Evolutionary conservation across 352 stramenopile species (phyloP), one percentile per base, ranked within the genome.

Genomic region (Phytophthora meadii): DNA sequence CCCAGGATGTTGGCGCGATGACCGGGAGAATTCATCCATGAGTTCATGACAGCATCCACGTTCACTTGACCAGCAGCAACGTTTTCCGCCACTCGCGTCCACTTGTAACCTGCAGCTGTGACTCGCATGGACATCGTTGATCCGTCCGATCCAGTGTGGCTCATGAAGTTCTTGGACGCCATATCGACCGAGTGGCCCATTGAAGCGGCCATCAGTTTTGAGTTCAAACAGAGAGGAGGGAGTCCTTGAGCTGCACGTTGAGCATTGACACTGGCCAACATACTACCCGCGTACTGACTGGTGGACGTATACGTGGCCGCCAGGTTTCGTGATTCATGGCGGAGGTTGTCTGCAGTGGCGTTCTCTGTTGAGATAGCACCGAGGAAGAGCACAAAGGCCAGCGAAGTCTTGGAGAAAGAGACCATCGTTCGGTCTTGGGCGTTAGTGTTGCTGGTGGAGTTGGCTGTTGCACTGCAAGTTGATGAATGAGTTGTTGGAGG

Each of bases 11-110:
- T 87, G 17, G 52, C 44, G 12, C 66, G 63, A 61, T 87, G 78
- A 15, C 78, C 78, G 8, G 45, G 7, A 24, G 78, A 87, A 27
- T 76, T 72, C 75, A 87, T 84, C 79, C 79, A 87, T 22, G 75
- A 61, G 17, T 58, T 55, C 72, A 87, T 79, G 34, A 84, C 78
- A 24, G 51, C 45, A 4, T 47, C 28, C 17, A 83, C 63, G 41
- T 72, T 68, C 3, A 22, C 17, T 49, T 84, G 76, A 5, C 78
- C 78, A 2, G 76, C 76, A 4, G 78, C 78, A 2, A 84, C 71
- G 48, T 87, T 87, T 50, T 87, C 78, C 0, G 60, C 78, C 8
- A 81, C 51, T 28, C 49, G 65, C 40, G 54, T 76, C 64, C 79
- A 83, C 17, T 71, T 61, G 59, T 77, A 88, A 3, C 77, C 72